These are phyloP conservation scores for Cyberlindnera subsufficiens DNA, from an alignment of 805 yeast genomes.

Conservation along the genomic window DNA sequence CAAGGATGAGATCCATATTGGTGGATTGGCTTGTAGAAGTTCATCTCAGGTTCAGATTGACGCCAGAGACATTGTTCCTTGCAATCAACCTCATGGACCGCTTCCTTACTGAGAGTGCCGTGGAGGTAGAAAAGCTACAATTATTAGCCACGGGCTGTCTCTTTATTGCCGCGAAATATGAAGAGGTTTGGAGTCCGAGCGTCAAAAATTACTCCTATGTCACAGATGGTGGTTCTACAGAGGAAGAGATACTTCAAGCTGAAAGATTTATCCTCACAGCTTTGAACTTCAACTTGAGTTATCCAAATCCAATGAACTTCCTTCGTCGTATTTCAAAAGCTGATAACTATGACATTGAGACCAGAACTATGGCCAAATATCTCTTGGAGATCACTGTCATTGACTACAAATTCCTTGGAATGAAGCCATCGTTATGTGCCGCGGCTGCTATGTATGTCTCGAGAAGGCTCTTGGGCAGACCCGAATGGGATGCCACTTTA, in stretches of 20 bases:
- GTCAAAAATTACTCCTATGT: constrained; percentile 81
- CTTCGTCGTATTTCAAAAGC: constrained; percentile 85
- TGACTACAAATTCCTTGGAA: constrained; percentile 68
- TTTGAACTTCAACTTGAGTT: constrained; percentile 68
- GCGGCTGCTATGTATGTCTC: constrained; percentile 86
- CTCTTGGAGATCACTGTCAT: constrained; percentile 71
- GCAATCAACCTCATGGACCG: constrained; percentile 87
- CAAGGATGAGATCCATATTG: constrained; percentile 77
- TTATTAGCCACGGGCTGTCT: constrained; percentile 79
- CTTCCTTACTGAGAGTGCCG: constrained; percentile 68
- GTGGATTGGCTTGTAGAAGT: constrained; percentile 95
- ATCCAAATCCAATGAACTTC: constrained; percentile 89
- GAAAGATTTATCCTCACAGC: constrained; percentile 74
- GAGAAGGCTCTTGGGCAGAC: constrained; percentile 58
- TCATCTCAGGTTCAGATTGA: constrained; percentile 73
- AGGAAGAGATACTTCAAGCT: constrained; percentile 75
- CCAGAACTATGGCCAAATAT: constrained; percentile 82
- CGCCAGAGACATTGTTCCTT: constrained; percentile 80
- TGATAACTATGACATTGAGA: constrained; percentile 79
- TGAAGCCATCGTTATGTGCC: constrained; percentile 73
- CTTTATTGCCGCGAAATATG: constrained; percentile 89
- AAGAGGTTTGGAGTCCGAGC: constrained; percentile 86
- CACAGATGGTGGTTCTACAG: constrained; percentile 80
- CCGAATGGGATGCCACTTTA: constrained; percentile 79
- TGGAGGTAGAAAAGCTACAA: constrained; percentile 75